Base-by-base conservation (phyloP, 768 basidiomycete genomes). In the Mycena rebaudengoi region DNA sequence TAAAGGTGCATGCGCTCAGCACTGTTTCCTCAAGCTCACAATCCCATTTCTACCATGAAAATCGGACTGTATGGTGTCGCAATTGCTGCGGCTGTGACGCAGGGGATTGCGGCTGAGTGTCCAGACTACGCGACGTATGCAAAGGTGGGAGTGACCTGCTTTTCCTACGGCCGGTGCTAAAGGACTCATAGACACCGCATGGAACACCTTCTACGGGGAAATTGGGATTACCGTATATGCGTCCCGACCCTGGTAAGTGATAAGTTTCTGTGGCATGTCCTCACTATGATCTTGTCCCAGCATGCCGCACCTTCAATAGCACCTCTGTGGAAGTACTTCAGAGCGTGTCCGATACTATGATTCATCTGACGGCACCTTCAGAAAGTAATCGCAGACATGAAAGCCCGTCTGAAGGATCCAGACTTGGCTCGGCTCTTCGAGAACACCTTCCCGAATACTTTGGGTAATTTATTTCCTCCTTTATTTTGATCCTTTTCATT, bases 381-480 rank as follows among this genome's bases (percentile, higher is more conserved):
- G 91, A 82, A 86, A 82, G 90, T 92, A 26, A 89, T 93, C 29
- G 68, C 65, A n/a, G 89, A 93, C 73, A 90, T 92, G 89, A 92
- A 85, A 41, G 72, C 78, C 16, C 82, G 88, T 44, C 77, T 94
- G 59, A 92, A 88, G 72, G 90, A 94, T 70, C 89, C 91, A 0
- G 92, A 94, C 69, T 66, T 94, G 52, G 92, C 91, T 13, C 84
- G 90, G 52, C 73, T 94, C 23, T 94, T 94, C 66, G 91, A 92
- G 74, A 94, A 93, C 64, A 89, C 91, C 0, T 92, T 92, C 70
- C 92, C 92, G 4, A 92, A 92, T 67, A 94, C 92, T 0, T 83
- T 94, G 44, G 91, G 91, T 91, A 66, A 13, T 56, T 37, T 46
- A 39, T 11, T 20, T 7, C 12, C 39, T 50, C 53, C 41, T 59